A percentile compares a stretch with the other conserved stretches of the same genome.
Conservation (phyloP, 257 asterid genomes). For the Jaltomata sinuosa region DNA sequence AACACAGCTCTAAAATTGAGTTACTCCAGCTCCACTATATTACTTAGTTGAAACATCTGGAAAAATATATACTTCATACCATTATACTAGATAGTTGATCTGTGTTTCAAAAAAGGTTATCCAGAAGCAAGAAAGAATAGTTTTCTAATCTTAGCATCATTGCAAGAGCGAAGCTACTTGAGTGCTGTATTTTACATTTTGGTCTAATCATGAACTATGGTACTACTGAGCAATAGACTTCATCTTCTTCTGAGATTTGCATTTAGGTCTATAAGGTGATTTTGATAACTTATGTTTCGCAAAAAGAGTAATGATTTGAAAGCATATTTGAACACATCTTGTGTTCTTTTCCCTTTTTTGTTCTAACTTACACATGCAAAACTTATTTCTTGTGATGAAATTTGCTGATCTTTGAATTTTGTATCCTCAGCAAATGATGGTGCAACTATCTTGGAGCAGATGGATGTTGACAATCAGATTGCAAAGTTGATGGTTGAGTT, state of each 20-base stretch:
- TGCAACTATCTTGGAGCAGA: conserved; percentile 88
- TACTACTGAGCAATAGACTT: neutral
- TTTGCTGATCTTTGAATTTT: neutral
- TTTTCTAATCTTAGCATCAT: neutral
- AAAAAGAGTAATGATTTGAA: neutral
- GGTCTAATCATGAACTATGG: neutral
- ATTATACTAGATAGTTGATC: neutral
- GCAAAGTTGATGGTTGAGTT: conserved; percentile 93
- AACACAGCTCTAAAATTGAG: neutral
- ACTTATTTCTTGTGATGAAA: neutral
- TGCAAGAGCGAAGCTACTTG: neutral
- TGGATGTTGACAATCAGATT: conserved; percentile 91
- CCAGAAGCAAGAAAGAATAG: neutral
- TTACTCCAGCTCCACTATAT: neutral
- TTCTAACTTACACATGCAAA: neutral
- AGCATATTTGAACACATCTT: neutral
- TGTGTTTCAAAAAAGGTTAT: neutral
- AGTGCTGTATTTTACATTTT: neutral
- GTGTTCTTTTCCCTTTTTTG: neutral
- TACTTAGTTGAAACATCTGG: neutral
- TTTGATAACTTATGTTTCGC: neutral
- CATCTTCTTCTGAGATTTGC: neutral
- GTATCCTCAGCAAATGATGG: conserved; percentile 68
- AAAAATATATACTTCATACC: neutral
- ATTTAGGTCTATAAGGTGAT: neutral